A percentile compares a stretch with the other conserved stretches of the same genome.
Evolutionary conservation across 139 green algal species (phyloP).

Genomic region (Microglena sp.): DNA sequence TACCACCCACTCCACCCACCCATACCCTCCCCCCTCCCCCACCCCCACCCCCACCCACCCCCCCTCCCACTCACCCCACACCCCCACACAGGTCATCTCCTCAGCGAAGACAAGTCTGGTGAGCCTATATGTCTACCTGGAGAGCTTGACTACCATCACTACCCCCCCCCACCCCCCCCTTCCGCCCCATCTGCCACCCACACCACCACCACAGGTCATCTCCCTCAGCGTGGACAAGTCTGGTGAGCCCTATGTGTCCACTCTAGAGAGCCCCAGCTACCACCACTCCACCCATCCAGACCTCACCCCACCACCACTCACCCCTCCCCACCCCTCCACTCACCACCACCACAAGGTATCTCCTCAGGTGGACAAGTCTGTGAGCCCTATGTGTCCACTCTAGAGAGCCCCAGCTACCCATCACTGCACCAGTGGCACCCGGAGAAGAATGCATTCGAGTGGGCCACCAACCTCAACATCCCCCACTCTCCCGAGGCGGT

Average conservation of each 20-base stretch:
- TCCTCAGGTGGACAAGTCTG: slow-evolving; percentile 6
- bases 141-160: no score
- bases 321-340: neutral
- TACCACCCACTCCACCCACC: no score
- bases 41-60: no score
- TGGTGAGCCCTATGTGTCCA: slow-evolving; percentile 57
- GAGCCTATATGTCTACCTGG: no score
- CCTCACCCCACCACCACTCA: neutral
- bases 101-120: no score
- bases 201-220: no score
- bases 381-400: slow-evolving; percentile 58
- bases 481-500: slow-evolving; percentile 50
- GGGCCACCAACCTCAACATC: slow-evolving; percentile 55
- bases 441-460: slow-evolving; percentile 80
- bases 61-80: no score
- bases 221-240: slow-evolving; percentile 49
- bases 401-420: slow-evolving; percentile 50
- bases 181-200: no score
- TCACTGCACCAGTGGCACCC: slow-evolving; percentile 72
- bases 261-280: slow-evolving; percentile 42
- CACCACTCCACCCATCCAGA: neutral
- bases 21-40: no score
- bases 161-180: no score
- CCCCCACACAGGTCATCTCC: no score
- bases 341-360: neutral